phyloP scores from a whole-genome alignment of 2,329 filamentous ascomycete genomes.

The Colletotrichum cordylinicola region DNA sequence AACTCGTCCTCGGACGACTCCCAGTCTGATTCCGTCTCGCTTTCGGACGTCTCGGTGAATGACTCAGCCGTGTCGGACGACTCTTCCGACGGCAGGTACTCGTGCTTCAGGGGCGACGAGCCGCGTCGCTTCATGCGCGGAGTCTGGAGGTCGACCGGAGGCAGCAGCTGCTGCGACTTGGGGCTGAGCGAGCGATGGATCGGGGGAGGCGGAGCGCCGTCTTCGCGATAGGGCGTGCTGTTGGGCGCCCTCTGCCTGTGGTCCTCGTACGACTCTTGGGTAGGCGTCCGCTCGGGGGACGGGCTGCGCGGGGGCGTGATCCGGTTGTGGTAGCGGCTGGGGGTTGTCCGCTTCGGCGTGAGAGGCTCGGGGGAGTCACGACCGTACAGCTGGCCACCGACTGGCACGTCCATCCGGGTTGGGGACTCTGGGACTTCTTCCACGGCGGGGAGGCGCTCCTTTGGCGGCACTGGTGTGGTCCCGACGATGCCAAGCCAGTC shows the following conservation, averaged over 20 bases:
- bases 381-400: constrained; percentile 14
- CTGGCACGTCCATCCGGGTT: constrained; percentile 13
- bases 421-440: constrained; percentile 25
- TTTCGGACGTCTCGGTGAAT: constrained; percentile 44
- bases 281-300: constrained; percentile 44
- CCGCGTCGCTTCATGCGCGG: constrained; percentile 69
- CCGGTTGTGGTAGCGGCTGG: constrained; percentile 39
- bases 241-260: constrained; percentile 37
- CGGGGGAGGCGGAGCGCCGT: constrained; percentile 62
- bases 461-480: constrained; percentile 53
- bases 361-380: constrained; percentile 26
- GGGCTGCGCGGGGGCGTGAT: constrained; percentile 28
- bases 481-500: constrained; percentile 90
- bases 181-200: constrained; percentile 53
- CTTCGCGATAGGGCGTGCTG: constrained; percentile 48
- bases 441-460: constrained; percentile 38
- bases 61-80: constrained; percentile 69
- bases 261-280: constrained; percentile 41
- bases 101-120: constrained; percentile 95
- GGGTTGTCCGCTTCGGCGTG: constrained; percentile 36
- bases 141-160: constrained; percentile 52
- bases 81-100: constrained; percentile 85
- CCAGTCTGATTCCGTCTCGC: constrained; percentile 50
- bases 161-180: constrained; percentile 43
- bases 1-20: constrained; percentile 59